phyloP scores from a whole-genome alignment of 129 eudicot species.

The Flaveria trinervia region DNA sequence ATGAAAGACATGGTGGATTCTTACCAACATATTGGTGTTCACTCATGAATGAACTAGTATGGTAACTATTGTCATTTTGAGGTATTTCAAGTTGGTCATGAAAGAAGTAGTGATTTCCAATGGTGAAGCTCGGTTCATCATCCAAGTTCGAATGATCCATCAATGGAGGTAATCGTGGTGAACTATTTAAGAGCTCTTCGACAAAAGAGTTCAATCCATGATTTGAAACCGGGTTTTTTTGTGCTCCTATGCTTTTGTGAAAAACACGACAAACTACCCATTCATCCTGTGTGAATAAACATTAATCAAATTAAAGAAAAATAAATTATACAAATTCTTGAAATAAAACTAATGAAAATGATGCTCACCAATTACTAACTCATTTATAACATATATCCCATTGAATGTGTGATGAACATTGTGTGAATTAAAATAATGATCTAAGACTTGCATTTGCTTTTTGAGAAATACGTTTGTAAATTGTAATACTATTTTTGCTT shows the following conservation, averaged over 20 bases:
- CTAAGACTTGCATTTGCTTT: neutral
- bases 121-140: conserved; percentile 9
- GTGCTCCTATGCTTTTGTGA: conserved; percentile 33
- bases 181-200: conserved; percentile 42
- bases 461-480: neutral
- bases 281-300: conserved; percentile 35
- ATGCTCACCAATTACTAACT: neutral
- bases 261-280: conserved; percentile 51
- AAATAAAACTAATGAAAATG: neutral
- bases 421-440: neutral
- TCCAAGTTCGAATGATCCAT: conserved; percentile 28
- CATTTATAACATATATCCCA: neutral
- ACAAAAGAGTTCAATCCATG: conserved; percentile 49
- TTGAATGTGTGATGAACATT: neutral
- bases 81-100: conserved; percentile 5
- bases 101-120: conserved; percentile 8
- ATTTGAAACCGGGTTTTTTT: conserved; percentile 20
- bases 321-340: neutral
- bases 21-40: neutral
- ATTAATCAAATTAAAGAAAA: neutral
- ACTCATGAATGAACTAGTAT: neutral
- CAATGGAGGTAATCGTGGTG: conserved; percentile 45
- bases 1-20: conserved; percentile 20
- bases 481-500: neutral
- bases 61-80: conserved; percentile 12